phyloP scores from a whole-genome alignment of 2,329 filamentous ascomycete species.

The Fusarium papillatum region DNA sequence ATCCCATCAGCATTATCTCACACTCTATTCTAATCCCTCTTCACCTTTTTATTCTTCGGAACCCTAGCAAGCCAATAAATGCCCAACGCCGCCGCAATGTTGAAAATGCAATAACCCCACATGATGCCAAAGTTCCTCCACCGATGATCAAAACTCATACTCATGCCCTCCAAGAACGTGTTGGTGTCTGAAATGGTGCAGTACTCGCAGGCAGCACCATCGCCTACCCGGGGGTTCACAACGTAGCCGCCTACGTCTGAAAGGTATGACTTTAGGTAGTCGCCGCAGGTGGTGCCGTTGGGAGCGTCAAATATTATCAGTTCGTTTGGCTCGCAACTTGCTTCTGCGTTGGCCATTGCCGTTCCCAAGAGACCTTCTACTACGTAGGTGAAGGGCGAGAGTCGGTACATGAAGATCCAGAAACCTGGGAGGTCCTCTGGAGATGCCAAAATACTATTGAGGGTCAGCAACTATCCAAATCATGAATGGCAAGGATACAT shows the following conservation, averaged over 20 bases:
- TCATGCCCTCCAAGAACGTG: constrained; percentile 53
- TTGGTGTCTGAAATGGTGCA: constrained; percentile 56
- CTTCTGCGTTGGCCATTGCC: constrained; percentile 71
- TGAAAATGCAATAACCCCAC: constrained; percentile 66
- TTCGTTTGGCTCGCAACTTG: constrained; percentile 76
- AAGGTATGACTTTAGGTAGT: constrained; percentile 67
- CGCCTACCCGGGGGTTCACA: not conserved
- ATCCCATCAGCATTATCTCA: not conserved
- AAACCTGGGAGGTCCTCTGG: constrained; percentile 75
- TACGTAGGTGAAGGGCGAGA: constrained; percentile 82
- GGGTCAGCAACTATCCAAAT: not conserved
- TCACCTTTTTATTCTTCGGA: constrained; percentile 44
- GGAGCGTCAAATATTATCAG: constrained; percentile 72
- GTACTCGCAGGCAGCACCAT: constrained; percentile 57
- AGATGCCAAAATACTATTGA: constrained; percentile 69
- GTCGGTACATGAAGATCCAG: constrained; percentile 84
- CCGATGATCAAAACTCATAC: constrained; percentile 60
- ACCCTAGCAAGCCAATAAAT: constrained; percentile 62
- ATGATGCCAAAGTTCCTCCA: constrained; percentile 71
- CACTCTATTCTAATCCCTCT: constrained; percentile 20
- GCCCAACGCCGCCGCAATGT: constrained; percentile 61
- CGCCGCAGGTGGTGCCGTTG: constrained; percentile 63
- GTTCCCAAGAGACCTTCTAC: constrained; percentile 75
- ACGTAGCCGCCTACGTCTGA: constrained; percentile 61
- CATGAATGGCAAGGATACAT: constrained; percentile 52